Base-by-base conservation (phyloP, 108 stramenopile species). In the Fragilariopsis cylindrus region DNA sequence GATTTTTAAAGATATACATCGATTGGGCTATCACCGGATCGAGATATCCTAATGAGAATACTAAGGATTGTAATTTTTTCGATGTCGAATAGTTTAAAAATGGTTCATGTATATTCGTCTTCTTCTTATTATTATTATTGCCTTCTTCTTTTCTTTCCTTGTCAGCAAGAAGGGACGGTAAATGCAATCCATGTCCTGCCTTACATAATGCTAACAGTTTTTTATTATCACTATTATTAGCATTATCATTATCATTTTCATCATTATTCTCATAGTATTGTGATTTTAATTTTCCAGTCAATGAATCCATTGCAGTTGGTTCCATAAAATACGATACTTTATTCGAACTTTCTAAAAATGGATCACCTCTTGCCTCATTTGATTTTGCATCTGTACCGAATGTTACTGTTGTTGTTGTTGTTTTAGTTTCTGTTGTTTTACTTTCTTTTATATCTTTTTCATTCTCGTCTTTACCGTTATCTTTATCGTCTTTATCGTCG, bases 1-100 rank as follows among this genome's bases (percentile, higher is more conserved):
- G 84, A 68, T 95, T 90, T 77, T 98, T 98, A 84, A 96, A 94
- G 66, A 98, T 98, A 76, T 98, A 98, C 97, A 98, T 98, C 55
- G 74, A 77, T 76, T 98, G 97, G 2, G 97, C 96, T 1, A 98
- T 83, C 3, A 93, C 83, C 1, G 97, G 96, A 75, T 95, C 88
- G 12, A 74, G 71, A 86, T 90, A 95, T 43, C 95, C 94, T 73
- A 97, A 73, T 19, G 86, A 92, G 2, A 63, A 48, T 1, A 87
- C 81, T 16, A 98, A 75, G 7, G 76, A 11, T n/a, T 60, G 8
- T 3, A 96, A 71, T 74, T 93, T 88, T 0, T 50, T 9, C 3
- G 90, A 91, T 41, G 64, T 49, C 0, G 88, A 70, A 68, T 96
- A 97, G 4, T 77, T 60, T 21, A 74, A 80, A 84, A 97, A 96